Base-by-base conservation (phyloP, 1,284 basidiomycete species). In the Polyporus tsugae region DNA sequence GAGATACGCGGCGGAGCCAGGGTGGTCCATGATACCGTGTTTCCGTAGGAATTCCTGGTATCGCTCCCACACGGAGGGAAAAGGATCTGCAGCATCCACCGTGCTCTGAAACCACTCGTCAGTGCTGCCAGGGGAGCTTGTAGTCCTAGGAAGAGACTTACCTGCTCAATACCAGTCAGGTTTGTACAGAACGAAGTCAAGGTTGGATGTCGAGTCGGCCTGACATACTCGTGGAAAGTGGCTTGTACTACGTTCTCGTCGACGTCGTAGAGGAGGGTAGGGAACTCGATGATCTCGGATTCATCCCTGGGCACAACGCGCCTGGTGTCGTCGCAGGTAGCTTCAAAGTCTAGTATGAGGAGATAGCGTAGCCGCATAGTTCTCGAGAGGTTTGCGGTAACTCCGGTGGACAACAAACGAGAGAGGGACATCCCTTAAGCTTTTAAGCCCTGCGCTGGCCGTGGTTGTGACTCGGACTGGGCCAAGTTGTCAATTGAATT, bases 111-210 rank as follows among this genome's bases (percentile, higher is more conserved):
- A 15, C 42, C 7, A 25, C 7, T 59, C 39, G 11, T 29, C 41
- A 39, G 55, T n/a, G 49, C 19, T 42, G 55, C 17, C 38, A 10
- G 41, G 22, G 11, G 39, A 35, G 29, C 15, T 19, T 36, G 36
- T 22, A 33, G 53, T 25, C 22, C 29, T 29, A 13, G 9, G 33
- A 38, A 42, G 49, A 22, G 13, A 58, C 73, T n/a, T 39, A 78
- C 80, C 74, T 81, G 80, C 15, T 75, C 72, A 10, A 81, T 81
- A 1, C 80, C 80, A n/a, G 80, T 81, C 60, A 81, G 71, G 15
- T 76, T 66, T 46, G 75, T 80, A 65, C 80, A 81, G 69, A 81
- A 80, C 17, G 65, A 53, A 1, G 80, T 81, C 75, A 81, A 67
- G 9, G 33, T 67, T 3, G 78, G 74, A 42, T 76, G 70, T 2